Evolutionary conservation across 106 monocot genomes (phyloP).

Genomic region (Platanthera zijinensis): DNA sequence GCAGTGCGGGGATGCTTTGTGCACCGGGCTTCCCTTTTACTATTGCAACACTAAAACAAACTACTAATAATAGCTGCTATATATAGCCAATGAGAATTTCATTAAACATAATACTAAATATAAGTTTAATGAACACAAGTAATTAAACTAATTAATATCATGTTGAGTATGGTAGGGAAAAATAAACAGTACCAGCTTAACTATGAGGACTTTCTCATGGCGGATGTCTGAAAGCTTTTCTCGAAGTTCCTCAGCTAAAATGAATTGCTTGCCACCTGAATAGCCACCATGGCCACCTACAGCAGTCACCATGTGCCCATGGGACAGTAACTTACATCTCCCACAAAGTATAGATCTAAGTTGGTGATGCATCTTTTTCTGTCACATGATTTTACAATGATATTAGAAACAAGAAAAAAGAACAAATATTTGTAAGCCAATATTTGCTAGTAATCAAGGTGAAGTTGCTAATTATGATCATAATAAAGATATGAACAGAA

Average conservation of each 20-base stretch:
- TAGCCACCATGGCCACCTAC: conserved; percentile 98
- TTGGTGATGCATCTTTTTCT: conserved; percentile 93
- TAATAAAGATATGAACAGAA: neutral
- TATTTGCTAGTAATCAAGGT: neutral
- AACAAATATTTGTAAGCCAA: neutral
- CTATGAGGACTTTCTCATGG: conserved; percentile 80
- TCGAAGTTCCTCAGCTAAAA: conserved; percentile 77
- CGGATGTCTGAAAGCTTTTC: conserved; percentile 78
- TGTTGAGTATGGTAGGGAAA: neutral
- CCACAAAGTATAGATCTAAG: conserved; percentile 84
- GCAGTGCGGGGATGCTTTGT: too few species aligned
- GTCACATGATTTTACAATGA: conserved; percentile 3
- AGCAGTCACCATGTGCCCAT: conserved; percentile 97
- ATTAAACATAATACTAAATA: too few species aligned
- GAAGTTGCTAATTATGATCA: conserved; percentile 1
- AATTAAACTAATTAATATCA: too few species aligned
- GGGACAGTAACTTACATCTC: conserved; percentile 80
- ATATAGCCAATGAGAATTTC: too few species aligned
- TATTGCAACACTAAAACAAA: too few species aligned
- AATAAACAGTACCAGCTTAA: conserved; percentile 63
- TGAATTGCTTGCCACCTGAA: conserved; percentile 90
- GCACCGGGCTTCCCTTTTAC: too few species aligned
- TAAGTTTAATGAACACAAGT: too few species aligned
- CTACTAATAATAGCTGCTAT: too few species aligned
- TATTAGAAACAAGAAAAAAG: neutral